Conservation (phyloP, 2,329 filamentous ascomycete species). For the Trichoderma sp. region DNA sequence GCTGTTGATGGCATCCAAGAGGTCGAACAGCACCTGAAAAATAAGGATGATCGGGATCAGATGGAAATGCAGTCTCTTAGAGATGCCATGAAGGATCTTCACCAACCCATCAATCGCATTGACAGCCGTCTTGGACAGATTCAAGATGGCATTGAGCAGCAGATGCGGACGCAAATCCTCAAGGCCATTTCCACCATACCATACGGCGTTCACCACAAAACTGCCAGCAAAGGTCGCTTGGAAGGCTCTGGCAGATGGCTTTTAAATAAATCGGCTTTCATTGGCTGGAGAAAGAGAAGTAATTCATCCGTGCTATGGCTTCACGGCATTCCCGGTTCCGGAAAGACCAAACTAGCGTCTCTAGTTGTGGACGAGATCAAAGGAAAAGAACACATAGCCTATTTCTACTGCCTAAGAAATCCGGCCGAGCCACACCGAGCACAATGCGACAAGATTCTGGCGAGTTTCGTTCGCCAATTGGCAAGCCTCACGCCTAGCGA, state of each 20-base stretch:
- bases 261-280: background rate
- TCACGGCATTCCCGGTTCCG: slow-evolving; percentile 6
- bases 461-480: slow-evolving; percentile 4
- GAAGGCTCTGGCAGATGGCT: slow-evolving; percentile 9
- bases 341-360: slow-evolving; percentile 5
- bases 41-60: background rate
- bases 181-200: background rate
- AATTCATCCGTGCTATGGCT: slow-evolving; percentile 10
- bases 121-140: background rate
- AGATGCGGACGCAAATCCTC: background rate
- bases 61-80: background rate
- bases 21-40: background rate
- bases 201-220: slow-evolving; percentile 2
- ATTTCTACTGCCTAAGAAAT: slow-evolving; percentile 6
- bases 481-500: background rate
- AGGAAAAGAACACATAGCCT: background rate
- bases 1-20: background rate
- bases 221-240: slow-evolving; percentile 2
- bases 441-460: slow-evolving; percentile 2
- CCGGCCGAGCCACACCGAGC: slow-evolving; percentile 7
- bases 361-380: background rate
- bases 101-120: slow-evolving; percentile 1
- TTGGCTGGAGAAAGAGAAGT: background rate
- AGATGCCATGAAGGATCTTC: background rate
- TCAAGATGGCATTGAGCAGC: slow-evolving; percentile 2